Base-by-base conservation (phyloP, 495 filamentous ascomycete genomes). In the Neurospora sp. region DNA sequence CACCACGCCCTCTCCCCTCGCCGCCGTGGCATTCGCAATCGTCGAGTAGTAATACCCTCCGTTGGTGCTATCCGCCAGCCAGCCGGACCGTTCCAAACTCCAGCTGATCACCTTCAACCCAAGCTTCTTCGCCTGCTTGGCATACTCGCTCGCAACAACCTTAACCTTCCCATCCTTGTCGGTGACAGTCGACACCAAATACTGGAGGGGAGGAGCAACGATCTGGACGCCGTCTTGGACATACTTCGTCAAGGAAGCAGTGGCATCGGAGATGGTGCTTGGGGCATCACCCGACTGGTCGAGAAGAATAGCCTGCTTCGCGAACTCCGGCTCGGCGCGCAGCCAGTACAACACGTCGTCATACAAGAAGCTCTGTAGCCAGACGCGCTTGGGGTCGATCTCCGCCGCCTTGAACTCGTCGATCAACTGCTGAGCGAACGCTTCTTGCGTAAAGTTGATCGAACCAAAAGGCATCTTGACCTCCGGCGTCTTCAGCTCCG, bases 321-420 rank as follows among this genome's bases (percentile, higher is more conserved):
- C 89, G 72, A 88, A 90, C 27, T 79, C 77, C 3, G 88, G 88
- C 76, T 88, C 87, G 9, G 86, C 82, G 18, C 84, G 78, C 70
- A 91, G 79, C 89, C 89, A 91, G 82, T 90, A 90, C 72, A 85
- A 83, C 49, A 90, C 80, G 77, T 90, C 89, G 66, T 84, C 84
- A 70, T 85, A 85, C n/a, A 86, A 78, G 80, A 91, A 91, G 39
- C 85, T 87, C 80, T 91, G 89, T 2, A 84, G 77, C 81, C 83
- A 91, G 23, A 90, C 89, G 42, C 88, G 86, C 41, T 79, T 80
- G n/a, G 88, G 83, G 62, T 81, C 75, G 77, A 91, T 88, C 31
- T 83, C 79, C 16, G 80, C 81, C 7, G 78, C 80, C 74, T 84
- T 86, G 84, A 87, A 91, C 73, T 85, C 85, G 76, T 90, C 84